Evolutionary conservation across 352 stramenopile genomes (phyloP), one percentile per base, ranked within the genome.

Genomic region (Phytopythium kandeliae): DNA sequence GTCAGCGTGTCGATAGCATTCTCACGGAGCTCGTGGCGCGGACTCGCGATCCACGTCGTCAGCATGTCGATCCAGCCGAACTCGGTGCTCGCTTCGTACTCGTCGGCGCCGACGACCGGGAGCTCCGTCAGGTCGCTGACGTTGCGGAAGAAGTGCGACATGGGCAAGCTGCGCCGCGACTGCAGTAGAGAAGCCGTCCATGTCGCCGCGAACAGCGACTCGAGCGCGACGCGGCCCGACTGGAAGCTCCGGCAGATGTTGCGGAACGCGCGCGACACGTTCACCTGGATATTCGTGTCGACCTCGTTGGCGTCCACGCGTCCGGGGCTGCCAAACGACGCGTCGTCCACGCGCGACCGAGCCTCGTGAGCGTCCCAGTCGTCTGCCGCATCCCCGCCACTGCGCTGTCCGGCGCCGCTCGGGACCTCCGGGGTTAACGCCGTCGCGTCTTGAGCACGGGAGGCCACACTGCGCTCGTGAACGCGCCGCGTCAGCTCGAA

Each of bases 51-150:
- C 84, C 84, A 94, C 31, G 71, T 50, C 1, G 80, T 91, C 26
- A 92, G 47, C 25, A 94, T 89, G 45, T 94, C 84, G 25, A 87
- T 69, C 84, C 84, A 94, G 0, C 84, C 84, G 41, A 88, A 78
- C 53, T 92, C 71, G 12, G 74, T 89, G 36, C 51, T 82, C 21
- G 73, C 60, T 37, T 94, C 81, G 55, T 86, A 89, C 35, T 94
- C 84, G 43, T 86, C 81, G 30, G 78, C 81, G 10, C 78, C 81
- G 13, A 86, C 52, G 3, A 92, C 69, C 4, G 81, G 81, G 17
- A 92, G 60, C 49, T 87, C 81, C 24, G 67, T 85, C 33, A 92
- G 44, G 49, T 92, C 81, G 33, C 65, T 62, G 16, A 73, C 48
- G 2, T 54, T 61, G 8, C 57, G 64, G 55, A 92, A 89, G 12